A percentile compares a stretch with the other conserved stretches of the same genome.
Conservation (phyloP, 345 rosid genomes). For the Salix arbutifolia region DNA sequence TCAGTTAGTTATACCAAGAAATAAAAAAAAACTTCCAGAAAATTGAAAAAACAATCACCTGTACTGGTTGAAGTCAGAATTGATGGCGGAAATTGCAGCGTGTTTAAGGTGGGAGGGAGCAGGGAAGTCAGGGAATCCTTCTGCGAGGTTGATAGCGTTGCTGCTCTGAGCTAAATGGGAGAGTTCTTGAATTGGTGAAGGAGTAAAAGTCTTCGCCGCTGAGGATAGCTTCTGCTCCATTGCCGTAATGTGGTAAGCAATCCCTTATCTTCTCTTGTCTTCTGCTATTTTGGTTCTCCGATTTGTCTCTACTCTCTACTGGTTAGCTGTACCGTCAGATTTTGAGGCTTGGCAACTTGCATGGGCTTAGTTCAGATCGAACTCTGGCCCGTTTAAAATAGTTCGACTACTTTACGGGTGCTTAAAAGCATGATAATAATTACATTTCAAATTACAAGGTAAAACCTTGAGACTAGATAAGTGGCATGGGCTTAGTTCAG, state of each 20-base stretch:
- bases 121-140: constrained; percentile 67
- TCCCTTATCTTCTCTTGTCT: neutral
- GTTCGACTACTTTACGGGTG: no score
- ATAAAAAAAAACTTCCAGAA: neutral
- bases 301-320: no score
- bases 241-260: neutral
- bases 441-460: no score
- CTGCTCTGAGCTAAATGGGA: constrained; percentile 48
- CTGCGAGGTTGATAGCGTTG: constrained; percentile 55
- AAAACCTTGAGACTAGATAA: no score
- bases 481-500: no score
- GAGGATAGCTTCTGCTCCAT: constrained; percentile 45
- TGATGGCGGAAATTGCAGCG: constrained; percentile 59
- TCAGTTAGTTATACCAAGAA: neutral
- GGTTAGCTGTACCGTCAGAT: neutral
- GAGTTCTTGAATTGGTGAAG: constrained; percentile 54
- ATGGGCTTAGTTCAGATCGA: no score
- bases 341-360: no score
- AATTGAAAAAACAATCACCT: constrained; percentile 21
- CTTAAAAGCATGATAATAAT: no score
- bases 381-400: no score
- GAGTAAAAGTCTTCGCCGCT: constrained; percentile 39
- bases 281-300: neutral
- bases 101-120: constrained; percentile 42
- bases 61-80: constrained; percentile 58